Conservation (phyloP, 805 yeast genomes). For the Candida orba region DNA sequence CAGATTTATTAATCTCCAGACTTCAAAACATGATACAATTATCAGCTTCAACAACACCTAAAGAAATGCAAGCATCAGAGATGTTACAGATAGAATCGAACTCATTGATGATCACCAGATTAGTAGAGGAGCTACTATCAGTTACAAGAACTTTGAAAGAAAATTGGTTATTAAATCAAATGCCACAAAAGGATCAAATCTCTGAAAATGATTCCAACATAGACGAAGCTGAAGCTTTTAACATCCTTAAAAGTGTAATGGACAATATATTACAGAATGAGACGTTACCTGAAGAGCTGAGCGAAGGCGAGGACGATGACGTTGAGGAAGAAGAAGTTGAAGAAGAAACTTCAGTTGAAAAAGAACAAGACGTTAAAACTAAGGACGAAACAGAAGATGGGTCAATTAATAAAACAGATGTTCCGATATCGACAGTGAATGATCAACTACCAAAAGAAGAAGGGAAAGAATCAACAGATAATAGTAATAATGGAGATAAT, state of each 20-base stretch:
- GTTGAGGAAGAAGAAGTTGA: conserved; percentile 3
- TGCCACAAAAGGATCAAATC: conserved; percentile 26
- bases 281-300: conserved; percentile 10
- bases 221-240: conserved; percentile 9
- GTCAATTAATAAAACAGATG: not conserved
- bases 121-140: conserved; percentile 44
- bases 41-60: conserved; percentile 29
- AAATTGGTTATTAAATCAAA: conserved; percentile 50
- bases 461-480: not conserved
- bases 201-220: not conserved
- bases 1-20: conserved; percentile 44
- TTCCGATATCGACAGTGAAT: too few relatives aligned
- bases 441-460: too few relatives aligned
- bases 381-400: not conserved
- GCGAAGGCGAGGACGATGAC: conserved; percentile 7
- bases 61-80: conserved; percentile 38
- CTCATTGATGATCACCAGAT: conserved; percentile 40
- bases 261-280: conserved; percentile 5
- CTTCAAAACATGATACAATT: conserved; percentile 46
- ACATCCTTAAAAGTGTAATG: conserved; percentile 5
- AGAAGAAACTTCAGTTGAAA: not conserved
- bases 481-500: too few relatives aligned
- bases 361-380: not conserved
- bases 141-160: conserved; percentile 45
- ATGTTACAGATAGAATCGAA: conserved; percentile 50